Conservation (phyloP, 345 rosid species). For the Aegle marmelos region DNA sequence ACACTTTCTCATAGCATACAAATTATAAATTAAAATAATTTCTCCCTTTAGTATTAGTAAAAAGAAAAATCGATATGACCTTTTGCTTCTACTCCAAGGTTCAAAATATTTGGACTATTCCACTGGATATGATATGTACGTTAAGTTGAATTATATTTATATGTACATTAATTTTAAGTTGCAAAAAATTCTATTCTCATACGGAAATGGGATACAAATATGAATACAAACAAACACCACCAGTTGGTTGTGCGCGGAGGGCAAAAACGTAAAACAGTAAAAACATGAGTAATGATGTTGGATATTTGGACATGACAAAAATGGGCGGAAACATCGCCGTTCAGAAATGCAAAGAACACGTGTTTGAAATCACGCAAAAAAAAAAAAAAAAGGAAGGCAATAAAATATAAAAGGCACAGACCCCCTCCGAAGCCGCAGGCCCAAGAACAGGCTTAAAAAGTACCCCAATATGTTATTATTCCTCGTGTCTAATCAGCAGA, state of each 20-base stretch:
- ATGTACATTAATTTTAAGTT: no score
- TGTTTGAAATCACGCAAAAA: conserved; percentile 22
- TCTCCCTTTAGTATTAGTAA: no score
- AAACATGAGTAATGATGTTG: background rate
- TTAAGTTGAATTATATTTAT: no score
- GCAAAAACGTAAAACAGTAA: background rate
- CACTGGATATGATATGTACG: no score
- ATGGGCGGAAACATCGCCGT: conserved; percentile 13
- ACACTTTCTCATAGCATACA: no score
- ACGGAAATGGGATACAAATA: no score
- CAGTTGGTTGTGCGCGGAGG: background rate
- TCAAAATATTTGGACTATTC: no score
- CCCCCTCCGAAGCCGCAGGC: conserved; percentile 12
- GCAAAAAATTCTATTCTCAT: no score
- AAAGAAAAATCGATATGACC: no score
- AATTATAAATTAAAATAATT: no score
- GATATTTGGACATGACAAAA: background rate
- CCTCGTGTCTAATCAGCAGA: conserved; percentile 43
- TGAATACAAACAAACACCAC: background rate
- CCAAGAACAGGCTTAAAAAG: conserved; percentile 13
- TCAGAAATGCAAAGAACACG: conserved; percentile 34
- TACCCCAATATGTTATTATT: conserved; percentile 25
- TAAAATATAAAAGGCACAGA: background rate
- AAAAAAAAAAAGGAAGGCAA: background rate
- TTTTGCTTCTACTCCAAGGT: no score